These are phyloP conservation scores for Calonectria pteridis DNA, from an alignment of 2,329 filamentous ascomycete genomes.

Conservation along the genomic window DNA sequence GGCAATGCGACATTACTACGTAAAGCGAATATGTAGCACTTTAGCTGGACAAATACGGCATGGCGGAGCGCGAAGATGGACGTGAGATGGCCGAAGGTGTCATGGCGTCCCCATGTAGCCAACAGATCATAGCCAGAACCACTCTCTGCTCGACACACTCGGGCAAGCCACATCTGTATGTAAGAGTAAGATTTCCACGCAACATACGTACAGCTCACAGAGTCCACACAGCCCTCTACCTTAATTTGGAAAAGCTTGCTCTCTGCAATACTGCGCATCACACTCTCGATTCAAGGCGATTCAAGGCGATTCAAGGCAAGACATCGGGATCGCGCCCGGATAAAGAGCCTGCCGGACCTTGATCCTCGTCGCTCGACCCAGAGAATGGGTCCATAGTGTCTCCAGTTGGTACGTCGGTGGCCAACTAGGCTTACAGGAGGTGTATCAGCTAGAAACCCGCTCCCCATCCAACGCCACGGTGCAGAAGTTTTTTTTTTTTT, in stretches of 20 bases:
- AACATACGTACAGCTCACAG: background rate
- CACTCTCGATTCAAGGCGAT: constrained; percentile 6
- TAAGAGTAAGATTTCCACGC: constrained; percentile 14
- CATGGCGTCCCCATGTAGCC: constrained; percentile 11
- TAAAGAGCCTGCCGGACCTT: constrained; percentile 14
- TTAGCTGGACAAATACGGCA: constrained; percentile 1
- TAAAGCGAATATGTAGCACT: background rate
- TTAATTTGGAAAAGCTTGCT: constrained; percentile 11
- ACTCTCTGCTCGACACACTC: constrained; percentile 14
- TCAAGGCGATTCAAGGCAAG: constrained; percentile 12
- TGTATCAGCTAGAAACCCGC: constrained; percentile 30
- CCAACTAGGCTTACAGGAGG: constrained; percentile 22
- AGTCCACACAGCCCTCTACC: background rate
- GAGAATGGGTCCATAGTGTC: constrained; percentile 18
- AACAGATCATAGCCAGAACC: background rate
- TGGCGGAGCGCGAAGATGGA: background rate
- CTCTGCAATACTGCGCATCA: constrained; percentile 8
- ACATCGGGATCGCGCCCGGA: background rate
- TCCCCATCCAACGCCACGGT: constrained; percentile 14
- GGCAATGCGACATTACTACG: background rate
- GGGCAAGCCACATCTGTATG: constrained; percentile 21
- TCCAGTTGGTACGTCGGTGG: background rate
- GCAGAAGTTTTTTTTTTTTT: constrained; percentile 36
- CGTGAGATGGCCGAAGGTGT: background rate
- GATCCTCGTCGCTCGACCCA: background rate